Conservation (phyloP, 257 asterid genomes). For the Salvia splendens region DNA sequence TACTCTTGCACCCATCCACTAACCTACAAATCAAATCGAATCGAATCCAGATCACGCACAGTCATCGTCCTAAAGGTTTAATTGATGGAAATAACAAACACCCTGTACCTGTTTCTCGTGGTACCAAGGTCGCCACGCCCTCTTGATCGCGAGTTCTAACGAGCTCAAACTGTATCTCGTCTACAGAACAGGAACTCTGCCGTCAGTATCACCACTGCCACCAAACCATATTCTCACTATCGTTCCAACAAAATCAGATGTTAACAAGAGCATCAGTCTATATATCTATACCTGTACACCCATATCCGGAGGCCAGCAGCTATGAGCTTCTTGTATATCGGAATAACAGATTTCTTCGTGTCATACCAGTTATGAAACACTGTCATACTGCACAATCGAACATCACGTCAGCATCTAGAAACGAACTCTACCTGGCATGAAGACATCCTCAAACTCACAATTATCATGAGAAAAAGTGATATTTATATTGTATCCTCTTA, state of each 20-base stretch:
- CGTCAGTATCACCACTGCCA: slow-evolving; percentile 86
- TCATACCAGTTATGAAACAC: slow-evolving; percentile 56
- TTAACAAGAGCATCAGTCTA: not conserved
- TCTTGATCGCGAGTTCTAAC: slow-evolving; percentile 63
- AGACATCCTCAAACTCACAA: too few relatives aligned
- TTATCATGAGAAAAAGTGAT: too few relatives aligned
- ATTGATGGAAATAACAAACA: not conserved
- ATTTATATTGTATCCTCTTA: too few relatives aligned
- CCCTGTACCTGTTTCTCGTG: slow-evolving; percentile 70
- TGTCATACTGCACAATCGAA: slow-evolving; percentile 62
- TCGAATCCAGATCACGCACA: not conserved
- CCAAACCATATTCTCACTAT: not conserved
- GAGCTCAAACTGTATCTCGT: slow-evolving; percentile 79
- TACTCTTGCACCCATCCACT: slow-evolving; percentile 93
- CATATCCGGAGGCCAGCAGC: slow-evolving; percentile 71
- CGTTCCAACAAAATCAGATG: too few relatives aligned
- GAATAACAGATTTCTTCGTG: slow-evolving; percentile 65
- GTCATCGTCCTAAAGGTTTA: not conserved
- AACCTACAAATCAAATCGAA: slow-evolving; percentile 46
- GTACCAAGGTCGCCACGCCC: slow-evolving; percentile 93
- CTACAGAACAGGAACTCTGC: slow-evolving; percentile 83
- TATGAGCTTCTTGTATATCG: slow-evolving; percentile 81
- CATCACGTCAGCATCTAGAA: not conserved
- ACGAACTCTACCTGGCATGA: not conserved
- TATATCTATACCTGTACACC: slow-evolving; percentile 68